phyloP scores from a whole-genome alignment of 176 grass and related monocot genomes.

The Oryza coarctata region DNA sequence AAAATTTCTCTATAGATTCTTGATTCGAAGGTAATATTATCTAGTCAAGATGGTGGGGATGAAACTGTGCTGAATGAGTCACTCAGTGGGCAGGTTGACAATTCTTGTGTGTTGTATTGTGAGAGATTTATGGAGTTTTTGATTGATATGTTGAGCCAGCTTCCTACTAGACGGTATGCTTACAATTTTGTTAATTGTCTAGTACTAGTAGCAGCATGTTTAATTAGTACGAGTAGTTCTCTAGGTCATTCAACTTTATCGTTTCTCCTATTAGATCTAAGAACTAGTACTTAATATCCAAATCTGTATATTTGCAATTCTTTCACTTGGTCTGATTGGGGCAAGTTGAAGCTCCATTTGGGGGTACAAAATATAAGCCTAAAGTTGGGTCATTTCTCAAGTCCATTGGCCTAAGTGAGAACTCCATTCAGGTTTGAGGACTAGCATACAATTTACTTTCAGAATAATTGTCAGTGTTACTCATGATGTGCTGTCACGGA shows the following conservation, averaged over 20 bases:
- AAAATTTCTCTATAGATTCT: conserved; percentile 63
- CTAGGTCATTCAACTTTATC: background rate
- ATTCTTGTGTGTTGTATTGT: conserved; percentile 91
- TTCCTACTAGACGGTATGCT: conserved; percentile 84
- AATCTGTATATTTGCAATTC: background rate
- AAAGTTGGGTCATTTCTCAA: background rate
- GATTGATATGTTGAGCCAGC: conserved; percentile 99
- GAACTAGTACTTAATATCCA: conserved; percentile 21
- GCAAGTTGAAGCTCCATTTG: background rate
- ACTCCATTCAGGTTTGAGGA: background rate
- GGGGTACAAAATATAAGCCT: background rate
- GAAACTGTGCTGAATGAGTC: conserved; percentile 47
- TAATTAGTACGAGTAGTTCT: conserved; percentile 1
- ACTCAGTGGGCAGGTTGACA: conserved; percentile 56
- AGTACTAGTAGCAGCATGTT: conserved; percentile 8
- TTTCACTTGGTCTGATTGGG: background rate
- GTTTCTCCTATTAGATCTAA: background rate
- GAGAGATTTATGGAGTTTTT: conserved; percentile 99
- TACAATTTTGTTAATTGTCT: conserved; percentile 19
- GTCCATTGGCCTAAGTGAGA: background rate
- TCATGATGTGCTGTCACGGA: too few relatives aligned
- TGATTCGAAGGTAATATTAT: conserved; percentile 70
- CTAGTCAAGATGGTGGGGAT: conserved; percentile 45
- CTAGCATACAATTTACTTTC: background rate
- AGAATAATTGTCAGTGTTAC: conserved; percentile 5